phyloP scores from a whole-genome alignment of 768 basidiomycete species.

The Amylocystis lapponica region DNA sequence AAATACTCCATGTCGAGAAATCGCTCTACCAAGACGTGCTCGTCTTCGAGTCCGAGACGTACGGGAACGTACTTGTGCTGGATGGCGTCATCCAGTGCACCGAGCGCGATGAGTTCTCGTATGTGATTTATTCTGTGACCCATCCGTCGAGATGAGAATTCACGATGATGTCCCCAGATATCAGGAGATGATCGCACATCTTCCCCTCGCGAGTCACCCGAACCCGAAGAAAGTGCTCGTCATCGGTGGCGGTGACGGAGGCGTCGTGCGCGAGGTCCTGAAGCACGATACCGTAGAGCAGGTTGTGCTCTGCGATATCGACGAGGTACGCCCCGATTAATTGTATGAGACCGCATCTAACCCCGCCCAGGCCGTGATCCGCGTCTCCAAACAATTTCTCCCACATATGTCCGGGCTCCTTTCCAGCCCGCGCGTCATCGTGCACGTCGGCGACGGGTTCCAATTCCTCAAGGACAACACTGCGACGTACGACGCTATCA shows the following conservation, averaged over 20 bases:
- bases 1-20: slow-evolving; percentile 91
- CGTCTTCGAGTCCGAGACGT: slow-evolving; percentile 93
- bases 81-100: slow-evolving; percentile 97
- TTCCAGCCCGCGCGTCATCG: slow-evolving; percentile 71
- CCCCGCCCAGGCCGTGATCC: slow-evolving; percentile 70
- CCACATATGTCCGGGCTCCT: slow-evolving; percentile 91
- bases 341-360: too few species aligned
- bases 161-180: slow-evolving; percentile 50
- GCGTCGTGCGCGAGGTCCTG: slow-evolving; percentile 94
- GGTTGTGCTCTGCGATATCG: slow-evolving; percentile 96
- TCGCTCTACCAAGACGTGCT: slow-evolving; percentile 95
- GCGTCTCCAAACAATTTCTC: slow-evolving; percentile 89
- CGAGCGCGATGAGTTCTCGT: slow-evolving; percentile 99
- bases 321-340: slow-evolving; percentile 54
- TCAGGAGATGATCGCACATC: slow-evolving; percentile 98
- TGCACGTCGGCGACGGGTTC: slow-evolving; percentile 93
- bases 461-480: slow-evolving; percentile 90
- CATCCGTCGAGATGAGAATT: too few species aligned
- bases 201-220: slow-evolving; percentile 94
- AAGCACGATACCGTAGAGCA: slow-evolving; percentile 89
- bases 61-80: slow-evolving; percentile 93
- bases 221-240: slow-evolving; percentile 95
- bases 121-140: slow-evolving; percentile 33
- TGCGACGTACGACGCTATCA: slow-evolving; percentile 90
- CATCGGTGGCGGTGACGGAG: slow-evolving; percentile 97